A percentile compares a stretch with the other conserved stretches of the same genome.
These are phyloP conservation scores for Jaminaea rosea DNA, from an alignment of 1,284 basidiomycete genomes.

Conservation along the genomic window DNA sequence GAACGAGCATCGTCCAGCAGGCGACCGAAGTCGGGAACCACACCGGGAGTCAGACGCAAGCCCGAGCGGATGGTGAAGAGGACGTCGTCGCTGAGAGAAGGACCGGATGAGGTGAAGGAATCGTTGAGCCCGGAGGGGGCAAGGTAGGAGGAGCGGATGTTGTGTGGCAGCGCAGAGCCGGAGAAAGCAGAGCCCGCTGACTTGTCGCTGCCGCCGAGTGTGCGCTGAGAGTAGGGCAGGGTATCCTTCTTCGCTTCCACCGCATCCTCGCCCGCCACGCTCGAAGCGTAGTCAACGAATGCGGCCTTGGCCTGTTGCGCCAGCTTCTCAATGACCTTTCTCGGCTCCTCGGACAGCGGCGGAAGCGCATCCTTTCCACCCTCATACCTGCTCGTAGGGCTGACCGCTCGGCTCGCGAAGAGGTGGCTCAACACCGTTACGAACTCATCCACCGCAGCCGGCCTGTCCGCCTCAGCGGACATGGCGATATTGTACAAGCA, in stretches of 20 bases:
- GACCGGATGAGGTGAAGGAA: not conserved
- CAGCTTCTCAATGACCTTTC: not conserved
- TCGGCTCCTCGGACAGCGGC: not conserved
- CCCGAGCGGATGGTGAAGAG: not conserved
- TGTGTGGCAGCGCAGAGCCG: not conserved
- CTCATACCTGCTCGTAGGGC: not conserved
- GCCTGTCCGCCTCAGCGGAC: not conserved
- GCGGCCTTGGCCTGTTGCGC: not conserved
- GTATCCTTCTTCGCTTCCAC: not conserved
- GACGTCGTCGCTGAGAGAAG: not conserved
- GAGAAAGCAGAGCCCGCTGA: too few relatives aligned
- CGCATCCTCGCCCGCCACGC: not conserved
- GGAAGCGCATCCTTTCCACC: not conserved
- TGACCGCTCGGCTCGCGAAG: not conserved
- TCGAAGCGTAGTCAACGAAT: not conserved
- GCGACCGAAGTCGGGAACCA: not conserved
- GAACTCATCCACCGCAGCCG: not conserved
- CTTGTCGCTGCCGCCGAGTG: too few relatives aligned
- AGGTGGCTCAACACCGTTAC: not conserved
- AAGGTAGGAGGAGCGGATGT: not conserved
- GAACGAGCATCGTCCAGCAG: not conserved
- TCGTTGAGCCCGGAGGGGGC: not conserved
- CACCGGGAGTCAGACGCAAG: not conserved
- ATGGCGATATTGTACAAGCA: conserved; percentile 56
- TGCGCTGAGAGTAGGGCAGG: not conserved